Evolutionary conservation across 1,284 basidiomycete genomes (phyloP).

Genomic region (Ustilago shanxiensis): DNA sequence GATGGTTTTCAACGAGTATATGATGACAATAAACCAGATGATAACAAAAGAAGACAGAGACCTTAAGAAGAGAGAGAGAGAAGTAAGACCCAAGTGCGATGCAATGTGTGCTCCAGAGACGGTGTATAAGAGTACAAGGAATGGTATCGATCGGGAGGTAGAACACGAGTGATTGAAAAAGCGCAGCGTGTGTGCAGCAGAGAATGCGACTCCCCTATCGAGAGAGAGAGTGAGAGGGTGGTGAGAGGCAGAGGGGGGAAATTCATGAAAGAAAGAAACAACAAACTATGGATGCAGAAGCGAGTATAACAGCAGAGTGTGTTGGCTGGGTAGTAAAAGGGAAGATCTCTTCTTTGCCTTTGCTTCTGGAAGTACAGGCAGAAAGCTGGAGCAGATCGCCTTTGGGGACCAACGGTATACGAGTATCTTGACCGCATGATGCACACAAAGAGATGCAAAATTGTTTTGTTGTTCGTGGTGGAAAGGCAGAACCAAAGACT

Average conservation of each 20-base stretch:
- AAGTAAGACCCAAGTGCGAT: conserved; percentile 30
- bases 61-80: conserved; percentile 18
- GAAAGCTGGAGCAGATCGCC: conserved; percentile 16
- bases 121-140: conserved; percentile 55
- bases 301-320: conserved; percentile 44
- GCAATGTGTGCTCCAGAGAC: conserved; percentile 33
- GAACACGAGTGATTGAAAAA: not conserved
- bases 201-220: not conserved
- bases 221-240: not conserved
- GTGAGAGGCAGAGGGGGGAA: not conserved
- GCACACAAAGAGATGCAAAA: conserved; percentile 7
- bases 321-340: conserved; percentile 24
- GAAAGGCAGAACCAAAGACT: not conserved
- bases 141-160: conserved; percentile 8
- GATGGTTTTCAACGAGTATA: conserved; percentile 35
- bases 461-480: not conserved
- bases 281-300: conserved; percentile 28
- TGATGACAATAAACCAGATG: conserved; percentile 20
- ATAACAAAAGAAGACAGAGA: conserved; percentile 1
- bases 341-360: conserved; percentile 26
- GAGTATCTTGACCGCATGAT: conserved; percentile 47
- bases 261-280: conserved; percentile 3
- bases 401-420: conserved; percentile 42
- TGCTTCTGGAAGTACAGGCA: conserved; percentile 1
- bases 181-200: not conserved